Conservation (phyloP, 495 filamentous ascomycete species). For the Neurospora sp. region DNA sequence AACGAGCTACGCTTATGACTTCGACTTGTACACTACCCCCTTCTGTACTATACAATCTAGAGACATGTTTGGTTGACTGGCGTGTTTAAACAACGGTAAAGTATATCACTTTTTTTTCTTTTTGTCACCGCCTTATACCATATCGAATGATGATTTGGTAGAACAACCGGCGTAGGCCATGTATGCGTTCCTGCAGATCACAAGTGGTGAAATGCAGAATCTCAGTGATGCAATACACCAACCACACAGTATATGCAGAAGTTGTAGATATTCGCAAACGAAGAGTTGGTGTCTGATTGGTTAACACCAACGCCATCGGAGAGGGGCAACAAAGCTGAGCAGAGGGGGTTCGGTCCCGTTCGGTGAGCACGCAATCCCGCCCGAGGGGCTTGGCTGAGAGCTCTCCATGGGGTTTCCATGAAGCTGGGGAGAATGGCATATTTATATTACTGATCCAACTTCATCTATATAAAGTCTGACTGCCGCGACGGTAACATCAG, state of each 20-base stretch:
- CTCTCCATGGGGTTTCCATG: not conserved
- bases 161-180: not conserved
- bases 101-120: not conserved
- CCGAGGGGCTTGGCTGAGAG: not conserved
- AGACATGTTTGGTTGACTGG: not conserved
- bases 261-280: not conserved
- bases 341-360: not conserved
- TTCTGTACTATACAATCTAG: not conserved
- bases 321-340: not conserved
- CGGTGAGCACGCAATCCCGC: not conserved
- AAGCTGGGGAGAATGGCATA: not conserved
- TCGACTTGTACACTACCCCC: not conserved
- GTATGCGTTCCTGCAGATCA: conserved; percentile 1
- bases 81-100: not conserved
- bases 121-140: not conserved
- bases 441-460: not conserved
- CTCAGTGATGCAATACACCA: conserved; percentile 11
- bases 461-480: not conserved
- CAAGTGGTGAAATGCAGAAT: conserved; percentile 14
- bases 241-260: not conserved
- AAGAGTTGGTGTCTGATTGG: not conserved
- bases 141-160: not conserved
- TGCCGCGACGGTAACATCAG: not conserved
- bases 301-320: not conserved
- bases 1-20: not conserved